phyloP scores from a whole-genome alignment of 192 early-diverging fungal genomes.

The Endogone sp. region DNA sequence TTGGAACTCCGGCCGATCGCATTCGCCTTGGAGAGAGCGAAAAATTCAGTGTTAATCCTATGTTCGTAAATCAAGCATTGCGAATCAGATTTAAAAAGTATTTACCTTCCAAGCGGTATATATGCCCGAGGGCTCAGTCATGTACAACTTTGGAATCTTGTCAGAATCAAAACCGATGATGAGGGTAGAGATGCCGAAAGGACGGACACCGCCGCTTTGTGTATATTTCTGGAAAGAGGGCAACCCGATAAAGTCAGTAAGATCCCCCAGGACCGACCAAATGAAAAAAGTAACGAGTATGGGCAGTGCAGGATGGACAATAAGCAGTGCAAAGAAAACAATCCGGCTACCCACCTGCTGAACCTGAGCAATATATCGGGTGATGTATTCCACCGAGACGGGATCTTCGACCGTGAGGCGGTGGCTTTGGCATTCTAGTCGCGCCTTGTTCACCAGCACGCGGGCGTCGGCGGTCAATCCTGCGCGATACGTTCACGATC shows the following conservation, averaged over 20 bases:
- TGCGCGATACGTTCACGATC: slow-evolving; percentile 2
- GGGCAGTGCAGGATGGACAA: not conserved
- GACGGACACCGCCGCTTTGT: slow-evolving; percentile 96
- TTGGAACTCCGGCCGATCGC: slow-evolving; percentile 95
- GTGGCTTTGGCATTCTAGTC: slow-evolving; percentile 97
- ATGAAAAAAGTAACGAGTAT: not conserved
- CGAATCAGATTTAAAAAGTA: not conserved
- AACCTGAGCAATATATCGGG: slow-evolving; percentile 91
- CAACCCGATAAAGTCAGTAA: not conserved
- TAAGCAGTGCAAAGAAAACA: not conserved
- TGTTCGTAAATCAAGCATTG: not conserved
- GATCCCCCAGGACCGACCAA: no score
- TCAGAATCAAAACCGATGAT: slow-evolving; percentile 92
- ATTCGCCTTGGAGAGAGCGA: slow-evolving; percentile 63
- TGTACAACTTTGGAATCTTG: slow-evolving; percentile 88
- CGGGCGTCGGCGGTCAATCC: slow-evolving; percentile 95
- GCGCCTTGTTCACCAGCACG: slow-evolving; percentile 93
- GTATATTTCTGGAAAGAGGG: slow-evolving; percentile 79
- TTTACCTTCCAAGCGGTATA: slow-evolving; percentile 94
- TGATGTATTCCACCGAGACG: slow-evolving; percentile 96
- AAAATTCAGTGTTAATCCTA: slow-evolving; percentile 3
- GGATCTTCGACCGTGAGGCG: slow-evolving; percentile 96
- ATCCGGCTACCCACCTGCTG: slow-evolving; percentile 70
- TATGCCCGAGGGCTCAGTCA: slow-evolving; percentile 98
- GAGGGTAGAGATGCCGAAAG: slow-evolving; percentile 97